Evolutionary conservation across 192 early-diverging fungal genomes (phyloP).

Genomic region (Chytriomyces sp.): DNA sequence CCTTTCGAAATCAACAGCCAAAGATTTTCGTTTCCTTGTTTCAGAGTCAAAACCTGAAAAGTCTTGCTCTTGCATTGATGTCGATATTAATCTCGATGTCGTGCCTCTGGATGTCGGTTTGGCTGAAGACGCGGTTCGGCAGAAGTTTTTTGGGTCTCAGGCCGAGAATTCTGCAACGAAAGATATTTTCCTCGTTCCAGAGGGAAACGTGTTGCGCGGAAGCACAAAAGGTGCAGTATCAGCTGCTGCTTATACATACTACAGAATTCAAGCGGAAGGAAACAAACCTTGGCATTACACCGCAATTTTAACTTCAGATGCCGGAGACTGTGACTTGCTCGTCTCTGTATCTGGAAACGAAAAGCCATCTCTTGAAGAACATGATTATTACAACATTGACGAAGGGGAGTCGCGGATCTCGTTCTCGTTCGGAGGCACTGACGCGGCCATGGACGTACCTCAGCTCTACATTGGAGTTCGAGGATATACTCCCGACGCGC

Average conservation of each 20-base stretch:
- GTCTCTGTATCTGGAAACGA: constrained; percentile 35
- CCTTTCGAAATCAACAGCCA: not conserved
- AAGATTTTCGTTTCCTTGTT: constrained; percentile 29
- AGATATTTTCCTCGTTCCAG: not conserved
- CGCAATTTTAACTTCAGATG: not conserved
- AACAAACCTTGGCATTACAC: not conserved
- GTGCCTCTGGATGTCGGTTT: constrained; percentile 26
- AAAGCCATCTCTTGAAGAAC: constrained; percentile 39
- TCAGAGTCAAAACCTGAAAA: constrained; percentile 12
- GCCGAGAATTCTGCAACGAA: not conserved
- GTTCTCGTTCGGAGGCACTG: constrained; percentile 12
- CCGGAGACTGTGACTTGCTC: constrained; percentile 46
- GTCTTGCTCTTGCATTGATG: constrained; percentile 36
- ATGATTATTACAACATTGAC: constrained; percentile 40
- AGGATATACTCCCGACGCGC: not conserved
- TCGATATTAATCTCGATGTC: constrained; percentile 34
- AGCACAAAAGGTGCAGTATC: not conserved
- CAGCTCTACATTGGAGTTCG: constrained; percentile 24
- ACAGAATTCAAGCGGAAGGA: not conserved
- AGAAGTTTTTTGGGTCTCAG: constrained; percentile 17
- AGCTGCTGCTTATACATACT: not conserved
- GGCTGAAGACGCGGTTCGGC: constrained; percentile 25
- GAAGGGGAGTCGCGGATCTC: constrained; percentile 6
- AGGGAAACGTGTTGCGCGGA: not conserved
- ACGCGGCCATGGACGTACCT: not conserved